phyloP scores from a whole-genome alignment of 768 basidiomycete species.

The Lactarius pseudohatsudake region DNA sequence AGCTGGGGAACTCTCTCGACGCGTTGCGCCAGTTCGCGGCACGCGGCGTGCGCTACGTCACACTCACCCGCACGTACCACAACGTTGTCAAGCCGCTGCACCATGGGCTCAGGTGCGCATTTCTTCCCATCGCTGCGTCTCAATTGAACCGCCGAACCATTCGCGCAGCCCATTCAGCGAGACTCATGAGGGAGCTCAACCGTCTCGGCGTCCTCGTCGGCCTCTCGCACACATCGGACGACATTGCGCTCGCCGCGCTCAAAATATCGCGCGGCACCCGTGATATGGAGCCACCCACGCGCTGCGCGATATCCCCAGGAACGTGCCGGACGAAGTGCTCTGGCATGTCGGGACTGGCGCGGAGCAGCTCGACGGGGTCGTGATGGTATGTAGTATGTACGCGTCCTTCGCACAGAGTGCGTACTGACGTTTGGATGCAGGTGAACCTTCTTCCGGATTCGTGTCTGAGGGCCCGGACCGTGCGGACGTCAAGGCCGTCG shows the following conservation, averaged over 20 bases:
- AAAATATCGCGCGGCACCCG: slow-evolving; percentile 57
- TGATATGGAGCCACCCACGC: slow-evolving; percentile 90
- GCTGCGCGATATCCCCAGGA: slow-evolving; percentile 75
- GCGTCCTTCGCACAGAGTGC: slow-evolving; percentile 8
- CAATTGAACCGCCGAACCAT: neutral
- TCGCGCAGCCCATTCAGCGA: slow-evolving; percentile 59
- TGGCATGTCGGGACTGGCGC: slow-evolving; percentile 59
- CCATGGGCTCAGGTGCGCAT: slow-evolving; percentile 59
- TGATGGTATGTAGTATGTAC: slow-evolving; percentile 70
- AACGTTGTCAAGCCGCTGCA: slow-evolving; percentile 70
- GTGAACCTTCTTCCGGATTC: slow-evolving; percentile 78
- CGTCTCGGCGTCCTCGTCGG: slow-evolving; percentile 91
- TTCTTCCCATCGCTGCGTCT: neutral
- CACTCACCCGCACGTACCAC: slow-evolving; percentile 88
- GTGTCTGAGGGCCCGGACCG: slow-evolving; percentile 56
- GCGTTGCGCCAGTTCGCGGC: slow-evolving; percentile 77
- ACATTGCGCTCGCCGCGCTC: slow-evolving; percentile 80
- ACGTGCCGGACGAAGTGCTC: slow-evolving; percentile 82
- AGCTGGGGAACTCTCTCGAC: slow-evolving; percentile 87
- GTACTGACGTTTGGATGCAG: slow-evolving; percentile 37
- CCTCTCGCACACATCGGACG: slow-evolving; percentile 88
- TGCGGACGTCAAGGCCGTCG: slow-evolving; percentile 68
- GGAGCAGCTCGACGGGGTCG: slow-evolving; percentile 74
- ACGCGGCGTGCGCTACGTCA: slow-evolving; percentile 92
- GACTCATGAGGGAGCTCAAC: slow-evolving; percentile 88